These are phyloP conservation scores for Fragaria iinumae DNA, from an alignment of 306 rosid genomes.

Conservation along the genomic window DNA sequence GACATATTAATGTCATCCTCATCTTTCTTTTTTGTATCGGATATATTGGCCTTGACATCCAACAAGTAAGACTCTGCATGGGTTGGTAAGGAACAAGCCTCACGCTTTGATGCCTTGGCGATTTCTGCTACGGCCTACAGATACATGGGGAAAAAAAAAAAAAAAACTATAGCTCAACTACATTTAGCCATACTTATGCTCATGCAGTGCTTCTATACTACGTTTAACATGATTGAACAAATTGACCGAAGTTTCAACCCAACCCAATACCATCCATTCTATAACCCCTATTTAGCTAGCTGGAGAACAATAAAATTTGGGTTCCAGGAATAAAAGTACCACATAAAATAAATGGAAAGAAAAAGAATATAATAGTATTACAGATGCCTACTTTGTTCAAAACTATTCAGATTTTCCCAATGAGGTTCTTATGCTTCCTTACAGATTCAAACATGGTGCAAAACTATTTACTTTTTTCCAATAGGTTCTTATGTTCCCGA, in stretches of 20 bases:
- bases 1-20: constrained; percentile 16
- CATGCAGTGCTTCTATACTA: background rate
- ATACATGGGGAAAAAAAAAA: background rate
- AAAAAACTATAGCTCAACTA: background rate
- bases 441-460: background rate
- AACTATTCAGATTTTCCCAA: background rate
- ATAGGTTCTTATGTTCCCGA: background rate
- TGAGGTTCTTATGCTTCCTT: too few species aligned
- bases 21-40: constrained; percentile 35
- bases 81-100: constrained; percentile 58
- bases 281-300: background rate
- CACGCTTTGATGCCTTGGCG: constrained; percentile 68
- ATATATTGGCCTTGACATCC: constrained; percentile 53
- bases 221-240: background rate
- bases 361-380: background rate
- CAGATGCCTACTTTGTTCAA: background rate
- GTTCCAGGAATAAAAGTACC: background rate
- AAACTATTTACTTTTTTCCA: background rate
- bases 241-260: background rate
- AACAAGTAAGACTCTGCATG: constrained; percentile 60
- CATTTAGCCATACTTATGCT: background rate
- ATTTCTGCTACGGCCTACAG: constrained; percentile 84
- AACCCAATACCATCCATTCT: background rate
- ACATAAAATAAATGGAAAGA: background rate
- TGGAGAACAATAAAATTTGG: background rate